Conservation (phyloP, 2,329 filamentous ascomycete genomes). For the Penicillium sp. region DNA sequence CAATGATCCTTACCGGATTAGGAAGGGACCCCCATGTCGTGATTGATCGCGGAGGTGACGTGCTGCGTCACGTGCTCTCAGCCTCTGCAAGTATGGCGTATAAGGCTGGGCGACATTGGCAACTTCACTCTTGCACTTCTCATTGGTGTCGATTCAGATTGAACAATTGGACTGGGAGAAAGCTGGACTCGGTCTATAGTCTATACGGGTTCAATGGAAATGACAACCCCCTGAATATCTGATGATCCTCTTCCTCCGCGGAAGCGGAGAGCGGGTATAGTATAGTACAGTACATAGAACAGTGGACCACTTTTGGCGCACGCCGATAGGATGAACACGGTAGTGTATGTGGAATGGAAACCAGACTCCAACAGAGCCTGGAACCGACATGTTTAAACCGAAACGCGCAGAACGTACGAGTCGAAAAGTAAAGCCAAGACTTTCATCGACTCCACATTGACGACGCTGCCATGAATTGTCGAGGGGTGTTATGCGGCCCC, state of each 20-base stretch:
- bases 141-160: too few relatives aligned
- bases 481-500: slow-evolving; percentile 1
- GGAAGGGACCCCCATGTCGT: slow-evolving; percentile 17
- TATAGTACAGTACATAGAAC: background rate
- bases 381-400: background rate
- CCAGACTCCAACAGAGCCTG: background rate
- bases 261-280: slow-evolving; percentile 1
- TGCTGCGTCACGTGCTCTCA: slow-evolving; percentile 21
- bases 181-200: too few relatives aligned
- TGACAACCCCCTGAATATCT: slow-evolving; percentile 24
- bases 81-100: slow-evolving; percentile 4
- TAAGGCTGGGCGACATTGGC: background rate
- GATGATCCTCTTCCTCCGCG: background rate
- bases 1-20: slow-evolving; percentile 2
- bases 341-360: background rate
- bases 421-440: slow-evolving; percentile 18
- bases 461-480: slow-evolving; percentile 12
- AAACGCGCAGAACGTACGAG: slow-evolving; percentile 5
- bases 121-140: too few relatives aligned
- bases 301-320: background rate
- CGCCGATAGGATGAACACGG: background rate
- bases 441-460: slow-evolving; percentile 22
- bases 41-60: slow-evolving; percentile 25
- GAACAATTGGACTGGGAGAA: too few relatives aligned
- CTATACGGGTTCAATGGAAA: too few relatives aligned